Base-by-base conservation (phyloP, 345 rosid species). In the Cardiospermum halicacabum region DNA sequence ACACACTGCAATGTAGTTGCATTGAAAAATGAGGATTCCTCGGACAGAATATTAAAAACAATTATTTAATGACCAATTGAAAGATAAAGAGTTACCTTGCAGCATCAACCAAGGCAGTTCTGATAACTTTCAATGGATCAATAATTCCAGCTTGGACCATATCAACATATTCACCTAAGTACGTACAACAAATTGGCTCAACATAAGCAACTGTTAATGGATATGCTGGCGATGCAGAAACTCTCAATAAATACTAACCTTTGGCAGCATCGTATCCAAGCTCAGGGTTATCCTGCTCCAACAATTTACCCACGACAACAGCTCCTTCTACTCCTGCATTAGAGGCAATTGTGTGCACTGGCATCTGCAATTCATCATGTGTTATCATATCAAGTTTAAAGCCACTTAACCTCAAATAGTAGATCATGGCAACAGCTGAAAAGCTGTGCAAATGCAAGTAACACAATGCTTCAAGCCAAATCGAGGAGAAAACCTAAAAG, bases 301-400 rank as follows among this genome's bases (percentile, higher is more conserved):
- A 71, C 21, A 94, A 87, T 82, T 94, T 91, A 43, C 97, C 96
- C 15, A 94, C 95, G 22, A 94, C 84, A 48, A 91, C 99, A 45
- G 97, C 96, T 27, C 99, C 99, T 71, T 94, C 99, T 0, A 89
- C 97, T 70, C 99, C 99, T 0, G 99, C 99, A 53, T 94, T 94
- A 19, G 84, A 57, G 31, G 96, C 97, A 65, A 94, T 94, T 11
- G 89, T 83, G 69, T 87, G 65, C 30, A 89, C 99, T 13, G 99
- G 93, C 13, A 72, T 84, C 99, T 94, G 86, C 82, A 69, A 66
- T 47, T 27, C 10, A 4, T n/a, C n/a, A 24, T 53, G 56, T 60
- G 16, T 25, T 34, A 28, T 24, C 26, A 43, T 19, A 11, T 24
- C 39, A 4, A 8, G 25, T 64, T 64, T 36, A 13, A 16, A 37